Conservation (phyloP, 208 protist genomes). For the Leishmania guyanensis region DNA sequence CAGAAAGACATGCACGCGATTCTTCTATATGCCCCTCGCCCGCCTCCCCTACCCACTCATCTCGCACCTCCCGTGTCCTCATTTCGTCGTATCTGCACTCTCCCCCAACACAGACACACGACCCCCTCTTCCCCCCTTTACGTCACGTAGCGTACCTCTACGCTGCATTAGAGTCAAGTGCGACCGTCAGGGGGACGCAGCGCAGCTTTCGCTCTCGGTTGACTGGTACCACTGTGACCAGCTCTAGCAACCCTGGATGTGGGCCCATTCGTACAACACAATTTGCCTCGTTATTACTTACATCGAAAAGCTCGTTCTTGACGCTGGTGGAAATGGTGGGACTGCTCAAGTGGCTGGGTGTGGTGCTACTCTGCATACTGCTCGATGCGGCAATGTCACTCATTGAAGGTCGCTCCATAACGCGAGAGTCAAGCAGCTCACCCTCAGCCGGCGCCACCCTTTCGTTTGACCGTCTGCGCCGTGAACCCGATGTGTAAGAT, state of each 20-base stretch:
- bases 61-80: background rate
- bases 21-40: background rate
- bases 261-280: slow-evolving; percentile 13
- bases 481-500: slow-evolving; percentile 20
- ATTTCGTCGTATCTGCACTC: background rate
- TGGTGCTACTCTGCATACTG: background rate
- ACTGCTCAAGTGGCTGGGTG: background rate
- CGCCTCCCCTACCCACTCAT: background rate
- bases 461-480: background rate
- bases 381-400: background rate
- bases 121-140: background rate
- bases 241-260: slow-evolving; percentile 19
- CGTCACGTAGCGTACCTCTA: background rate
- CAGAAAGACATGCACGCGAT: background rate
- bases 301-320: background rate
- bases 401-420: slow-evolving; percentile 11
- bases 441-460: background rate
- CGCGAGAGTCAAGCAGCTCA: slow-evolving; percentile 11
- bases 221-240: slow-evolving; percentile 25
- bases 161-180: slow-evolving; percentile 22
- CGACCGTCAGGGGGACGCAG: slow-evolving; percentile 25
- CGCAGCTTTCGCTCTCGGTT: slow-evolving; percentile 20
- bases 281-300: slow-evolving; percentile 20
- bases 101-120: background rate
- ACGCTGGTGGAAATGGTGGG: background rate